Percentiles rank a stretch among this genome's conserved stretches.
phyloP scores from a whole-genome alignment of 129 eudicot species.

The Saposhnikovia divaricata region DNA sequence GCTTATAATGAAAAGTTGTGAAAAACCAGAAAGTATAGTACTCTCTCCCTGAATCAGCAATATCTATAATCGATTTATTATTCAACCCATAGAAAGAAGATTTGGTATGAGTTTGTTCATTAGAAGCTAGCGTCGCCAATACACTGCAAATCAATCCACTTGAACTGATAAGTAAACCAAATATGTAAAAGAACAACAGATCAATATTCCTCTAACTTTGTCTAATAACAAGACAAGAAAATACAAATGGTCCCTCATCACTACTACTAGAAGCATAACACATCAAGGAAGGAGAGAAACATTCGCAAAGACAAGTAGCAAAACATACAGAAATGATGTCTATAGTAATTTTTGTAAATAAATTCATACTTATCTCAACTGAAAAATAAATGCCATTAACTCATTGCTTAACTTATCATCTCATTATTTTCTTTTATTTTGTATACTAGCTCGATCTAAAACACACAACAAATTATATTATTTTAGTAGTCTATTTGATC shows the following conservation, averaged over 20 bases:
- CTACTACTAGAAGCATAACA: background rate
- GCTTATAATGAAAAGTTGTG: constrained; percentile 66
- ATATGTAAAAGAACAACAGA: background rate
- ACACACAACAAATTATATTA: too few relatives aligned
- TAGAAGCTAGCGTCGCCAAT: constrained; percentile 77
- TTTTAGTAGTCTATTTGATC: too few relatives aligned
- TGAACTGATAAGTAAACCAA: constrained; percentile 8
- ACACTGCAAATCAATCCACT: constrained; percentile 51
- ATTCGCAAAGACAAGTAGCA: background rate
- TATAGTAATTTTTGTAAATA: background rate
- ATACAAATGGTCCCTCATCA: background rate
- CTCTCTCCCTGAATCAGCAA: constrained; percentile 93
- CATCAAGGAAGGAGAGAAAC: background rate
- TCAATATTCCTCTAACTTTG: background rate
- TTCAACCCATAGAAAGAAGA: constrained; percentile 86
- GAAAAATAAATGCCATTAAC: background rate
- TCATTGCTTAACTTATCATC: background rate
- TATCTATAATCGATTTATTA: constrained; percentile 75
- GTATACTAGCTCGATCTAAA: too few relatives aligned
- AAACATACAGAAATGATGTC: too few relatives aligned
- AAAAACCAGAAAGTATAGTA: constrained; percentile 96
- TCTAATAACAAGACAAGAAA: background rate
- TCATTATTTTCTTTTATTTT: background rate
- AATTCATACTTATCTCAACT: background rate
- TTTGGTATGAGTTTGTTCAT: constrained; percentile 70